phyloP scores from a whole-genome alignment of 805 yeast species.

The Yarrowia osloensis region DNA sequence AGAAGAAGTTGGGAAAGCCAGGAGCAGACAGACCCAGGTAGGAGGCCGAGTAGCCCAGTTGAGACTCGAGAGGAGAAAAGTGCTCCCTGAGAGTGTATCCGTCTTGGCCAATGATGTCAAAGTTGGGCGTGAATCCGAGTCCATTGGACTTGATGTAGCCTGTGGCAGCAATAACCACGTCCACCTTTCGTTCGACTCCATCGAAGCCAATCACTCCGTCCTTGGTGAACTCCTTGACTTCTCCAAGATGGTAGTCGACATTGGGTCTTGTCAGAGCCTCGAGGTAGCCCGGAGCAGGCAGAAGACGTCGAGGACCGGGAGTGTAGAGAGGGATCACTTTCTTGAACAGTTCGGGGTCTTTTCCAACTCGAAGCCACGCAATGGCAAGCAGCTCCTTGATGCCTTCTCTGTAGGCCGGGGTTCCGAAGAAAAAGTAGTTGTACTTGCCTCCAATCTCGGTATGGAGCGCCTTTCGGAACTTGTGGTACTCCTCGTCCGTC shows the following conservation, averaged over 20 bases:
- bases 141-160: slow-evolving; percentile 20
- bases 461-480: slow-evolving; percentile 37
- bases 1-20: slow-evolving; percentile 31
- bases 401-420: slow-evolving; percentile 17
- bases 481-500: slow-evolving; percentile 33
- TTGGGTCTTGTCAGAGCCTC: slow-evolving; percentile 33
- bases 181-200: slow-evolving; percentile 25
- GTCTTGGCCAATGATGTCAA: slow-evolving; percentile 1
- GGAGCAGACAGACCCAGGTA: slow-evolving; percentile 31
- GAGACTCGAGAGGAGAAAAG: slow-evolving; percentile 22
- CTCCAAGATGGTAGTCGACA: slow-evolving; percentile 32
- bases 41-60: slow-evolving; percentile 6
- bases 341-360: slow-evolving; percentile 32
- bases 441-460: slow-evolving; percentile 29
- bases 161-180: slow-evolving; percentile 29
- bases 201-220: slow-evolving; percentile 33
- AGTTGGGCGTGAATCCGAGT: slow-evolving; percentile 19
- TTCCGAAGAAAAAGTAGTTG: slow-evolving; percentile 26
- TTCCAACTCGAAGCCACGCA: slow-evolving; percentile 31
- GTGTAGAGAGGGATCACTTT: slow-evolving; percentile 33
- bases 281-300: slow-evolving; percentile 33
- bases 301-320: slow-evolving; percentile 33
- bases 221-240: slow-evolving; percentile 33
- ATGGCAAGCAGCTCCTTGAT: slow-evolving; percentile 32
- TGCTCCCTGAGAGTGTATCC: slow-evolving; percentile 21